These are phyloP conservation scores for Xylaria telfairii DNA, from an alignment of 495 filamentous ascomycete species.

Conservation along the genomic window DNA sequence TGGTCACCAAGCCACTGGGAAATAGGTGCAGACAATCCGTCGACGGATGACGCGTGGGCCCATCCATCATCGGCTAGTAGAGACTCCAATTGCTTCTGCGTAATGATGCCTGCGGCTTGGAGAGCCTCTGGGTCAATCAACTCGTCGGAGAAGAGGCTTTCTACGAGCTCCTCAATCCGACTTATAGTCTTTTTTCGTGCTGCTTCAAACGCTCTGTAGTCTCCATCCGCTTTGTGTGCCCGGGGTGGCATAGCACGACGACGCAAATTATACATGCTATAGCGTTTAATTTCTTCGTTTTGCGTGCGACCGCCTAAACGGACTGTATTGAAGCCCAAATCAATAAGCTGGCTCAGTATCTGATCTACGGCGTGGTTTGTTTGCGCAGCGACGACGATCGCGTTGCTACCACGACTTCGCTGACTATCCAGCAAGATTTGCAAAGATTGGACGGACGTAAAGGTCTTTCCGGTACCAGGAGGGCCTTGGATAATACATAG, in stretches of 20 bases:
- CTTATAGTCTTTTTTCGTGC: constrained; percentile 33
- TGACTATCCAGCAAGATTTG: constrained; percentile 70
- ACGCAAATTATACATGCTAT: constrained; percentile 69
- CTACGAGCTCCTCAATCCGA: constrained; percentile 52
- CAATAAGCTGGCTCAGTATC: constrained; percentile 69
- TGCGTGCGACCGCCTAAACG: constrained; percentile 79
- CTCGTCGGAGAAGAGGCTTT: constrained; percentile 55
- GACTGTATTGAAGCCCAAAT: constrained; percentile 70
- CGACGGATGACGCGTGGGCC: constrained; percentile 45
- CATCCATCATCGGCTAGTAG: constrained; percentile 61
- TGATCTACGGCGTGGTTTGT: constrained; percentile 96
- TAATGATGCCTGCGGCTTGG: constrained; percentile 62
- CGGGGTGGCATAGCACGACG: constrained; percentile 24
- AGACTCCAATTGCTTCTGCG: constrained; percentile 63
- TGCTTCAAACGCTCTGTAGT: constrained; percentile 34
- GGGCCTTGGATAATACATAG: constrained; percentile 88
- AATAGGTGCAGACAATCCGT: constrained; percentile 56
- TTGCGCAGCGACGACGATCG: constrained; percentile 78
- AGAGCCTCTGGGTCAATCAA: constrained; percentile 57
- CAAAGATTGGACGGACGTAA: constrained; percentile 74
- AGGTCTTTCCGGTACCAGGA: constrained; percentile 90
- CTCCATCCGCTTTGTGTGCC: constrained; percentile 25
- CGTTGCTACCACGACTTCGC: constrained; percentile 40
- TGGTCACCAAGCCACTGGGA: constrained; percentile 67
- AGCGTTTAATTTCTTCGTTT: constrained; percentile 66